These are phyloP conservation scores for Rhodotorula babjevae DNA, from an alignment of 768 basidiomycete genomes.

Conservation along the genomic window DNA sequence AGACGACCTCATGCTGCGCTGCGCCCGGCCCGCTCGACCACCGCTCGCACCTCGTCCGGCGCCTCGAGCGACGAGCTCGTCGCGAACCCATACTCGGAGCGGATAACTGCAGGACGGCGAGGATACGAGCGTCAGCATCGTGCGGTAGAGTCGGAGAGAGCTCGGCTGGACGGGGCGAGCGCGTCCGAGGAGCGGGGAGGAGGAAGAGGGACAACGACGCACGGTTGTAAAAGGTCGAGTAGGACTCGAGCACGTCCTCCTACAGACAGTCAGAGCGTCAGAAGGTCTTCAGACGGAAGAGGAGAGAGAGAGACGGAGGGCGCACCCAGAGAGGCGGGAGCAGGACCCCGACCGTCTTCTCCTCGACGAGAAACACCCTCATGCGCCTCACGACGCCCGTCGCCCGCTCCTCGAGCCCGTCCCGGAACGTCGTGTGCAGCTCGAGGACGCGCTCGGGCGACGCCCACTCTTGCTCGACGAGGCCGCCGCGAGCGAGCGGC, in stretches of 20 bases:
- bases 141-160: no score
- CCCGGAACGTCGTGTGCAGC: conserved; percentile 56
- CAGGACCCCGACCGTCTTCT: conserved; percentile 66
- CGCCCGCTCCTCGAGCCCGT: conserved; percentile 50
- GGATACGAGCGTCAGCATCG: no score
- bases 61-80: conserved; percentile 24
- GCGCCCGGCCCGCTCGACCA: background rate
- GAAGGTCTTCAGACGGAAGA: no score
- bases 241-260: conserved; percentile 68
- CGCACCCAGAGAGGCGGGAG: conserved; percentile 60
- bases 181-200: no score
- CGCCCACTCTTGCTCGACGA: conserved; percentile 54
- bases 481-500: conserved; percentile 30
- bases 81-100: conserved; percentile 36
- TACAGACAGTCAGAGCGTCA: background rate
- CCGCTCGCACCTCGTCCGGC: conserved; percentile 25
- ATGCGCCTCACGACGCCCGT: conserved; percentile 56
- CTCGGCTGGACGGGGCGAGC: no score
- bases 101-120: conserved; percentile 12
- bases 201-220: conserved; percentile 24
- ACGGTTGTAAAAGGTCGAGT: conserved; percentile 66
- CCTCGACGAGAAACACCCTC: conserved; percentile 73
- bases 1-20: no score
- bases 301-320: background rate
- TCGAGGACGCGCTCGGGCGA: conserved; percentile 54